Evolutionary conservation across 352 stramenopile genomes (phyloP).

Genomic region (Phytophthora syringae): DNA sequence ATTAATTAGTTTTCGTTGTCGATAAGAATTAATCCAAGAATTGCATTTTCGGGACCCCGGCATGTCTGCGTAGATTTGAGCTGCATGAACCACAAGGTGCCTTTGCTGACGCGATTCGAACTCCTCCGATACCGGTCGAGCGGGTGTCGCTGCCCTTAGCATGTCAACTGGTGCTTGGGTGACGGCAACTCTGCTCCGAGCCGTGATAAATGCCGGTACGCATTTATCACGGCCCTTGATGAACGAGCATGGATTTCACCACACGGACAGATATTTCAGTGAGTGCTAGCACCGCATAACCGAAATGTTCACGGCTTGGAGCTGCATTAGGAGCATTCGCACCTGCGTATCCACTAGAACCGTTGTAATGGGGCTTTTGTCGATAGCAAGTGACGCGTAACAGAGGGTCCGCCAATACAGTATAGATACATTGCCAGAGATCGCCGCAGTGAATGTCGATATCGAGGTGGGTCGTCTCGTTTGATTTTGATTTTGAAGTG

Average conservation of each 20-base stretch:
- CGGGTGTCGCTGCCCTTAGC: not conserved
- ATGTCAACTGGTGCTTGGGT: not conserved
- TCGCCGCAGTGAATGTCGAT: not conserved
- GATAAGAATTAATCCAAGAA: too few species aligned
- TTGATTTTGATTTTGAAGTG: too few species aligned
- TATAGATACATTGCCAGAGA: conserved; percentile 12
- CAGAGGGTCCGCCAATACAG: not conserved
- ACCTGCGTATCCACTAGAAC: conserved; percentile 46
- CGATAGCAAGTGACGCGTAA: conserved; percentile 6
- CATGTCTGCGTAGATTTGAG: conserved; percentile 43
- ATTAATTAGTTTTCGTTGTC: too few species aligned
- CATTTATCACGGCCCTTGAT: not conserved
- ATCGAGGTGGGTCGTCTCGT: too few species aligned
- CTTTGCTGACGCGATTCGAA: not conserved
- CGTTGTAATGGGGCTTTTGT: conserved; percentile 12
- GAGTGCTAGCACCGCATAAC: conserved; percentile 23
- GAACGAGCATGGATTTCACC: conserved; percentile 22
- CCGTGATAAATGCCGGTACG: not conserved
- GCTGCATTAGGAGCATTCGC: conserved; percentile 36
- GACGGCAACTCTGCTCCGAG: not conserved
- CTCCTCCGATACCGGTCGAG: not conserved
- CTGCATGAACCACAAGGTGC: conserved; percentile 21
- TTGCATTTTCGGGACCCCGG: too few species aligned
- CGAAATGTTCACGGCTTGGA: conserved; percentile 15
- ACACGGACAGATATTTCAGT: conserved; percentile 30